phyloP scores from a whole-genome alignment of 2,329 filamentous ascomycete species.

The Penicillium sp. region DNA sequence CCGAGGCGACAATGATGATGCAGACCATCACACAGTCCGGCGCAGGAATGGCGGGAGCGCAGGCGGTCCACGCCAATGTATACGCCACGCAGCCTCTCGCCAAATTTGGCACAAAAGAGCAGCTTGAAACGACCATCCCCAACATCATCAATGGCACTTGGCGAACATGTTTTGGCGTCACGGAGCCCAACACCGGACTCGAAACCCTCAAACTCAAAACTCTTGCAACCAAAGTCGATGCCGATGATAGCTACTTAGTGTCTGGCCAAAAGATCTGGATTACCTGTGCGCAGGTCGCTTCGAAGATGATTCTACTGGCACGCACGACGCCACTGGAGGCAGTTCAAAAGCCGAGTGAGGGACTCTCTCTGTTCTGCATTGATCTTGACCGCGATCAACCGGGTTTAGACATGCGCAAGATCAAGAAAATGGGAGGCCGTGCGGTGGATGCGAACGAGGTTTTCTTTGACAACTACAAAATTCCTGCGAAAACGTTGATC shows the following conservation, averaged over 20 bases:
- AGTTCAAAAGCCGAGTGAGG: conserved; percentile 71
- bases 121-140: conserved; percentile 66
- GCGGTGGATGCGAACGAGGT: conserved; percentile 85
- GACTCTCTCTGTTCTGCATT: conserved; percentile 79
- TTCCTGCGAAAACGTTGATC: conserved; percentile 67
- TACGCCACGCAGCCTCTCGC: conserved; percentile 70
- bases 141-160: conserved; percentile 72
- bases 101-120: conserved; percentile 69
- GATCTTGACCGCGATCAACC: conserved; percentile 66
- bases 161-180: conserved; percentile 80
- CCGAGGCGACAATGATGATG: conserved; percentile 85
- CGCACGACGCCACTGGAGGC: conserved; percentile 72
- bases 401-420: conserved; percentile 68
- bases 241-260: conserved; percentile 66
- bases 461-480: conserved; percentile 78
- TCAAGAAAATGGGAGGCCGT: conserved; percentile 83
- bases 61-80: conserved; percentile 61
- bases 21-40: conserved; percentile 76
- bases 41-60: conserved; percentile 73
- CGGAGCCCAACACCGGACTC: conserved; percentile 79
- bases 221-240: conserved; percentile 61
- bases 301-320: conserved; percentile 81
- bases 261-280: conserved; percentile 90
- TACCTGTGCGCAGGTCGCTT: conserved; percentile 78
- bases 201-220: conserved; percentile 75